phyloP scores from a whole-genome alignment of 169 alveolate genomes.

The Cystoisospora suis region DNA sequence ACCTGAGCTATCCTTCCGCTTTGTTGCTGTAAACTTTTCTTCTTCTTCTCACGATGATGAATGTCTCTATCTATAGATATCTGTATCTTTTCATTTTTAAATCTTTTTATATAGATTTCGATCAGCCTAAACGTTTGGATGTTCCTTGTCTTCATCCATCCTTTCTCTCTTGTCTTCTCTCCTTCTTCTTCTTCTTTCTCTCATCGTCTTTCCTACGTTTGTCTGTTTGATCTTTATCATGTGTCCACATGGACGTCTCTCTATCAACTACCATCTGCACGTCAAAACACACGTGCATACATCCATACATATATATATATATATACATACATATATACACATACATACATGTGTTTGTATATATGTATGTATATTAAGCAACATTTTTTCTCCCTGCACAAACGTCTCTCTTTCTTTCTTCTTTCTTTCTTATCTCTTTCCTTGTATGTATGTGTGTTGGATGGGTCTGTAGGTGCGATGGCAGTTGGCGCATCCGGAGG shows the following conservation, averaged over 20 bases:
- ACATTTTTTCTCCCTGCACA: not conserved
- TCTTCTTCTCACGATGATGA: no score
- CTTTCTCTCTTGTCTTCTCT: not conserved
- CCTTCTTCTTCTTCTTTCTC: not conserved
- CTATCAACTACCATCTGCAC: not conserved
- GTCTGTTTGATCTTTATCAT: not conserved
- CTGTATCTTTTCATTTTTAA: no score
- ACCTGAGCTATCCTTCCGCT: no score
- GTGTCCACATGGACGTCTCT: not conserved
- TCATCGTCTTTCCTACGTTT: not conserved
- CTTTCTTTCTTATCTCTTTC: not conserved
- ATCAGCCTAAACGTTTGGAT: no score
- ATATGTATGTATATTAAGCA: not conserved
- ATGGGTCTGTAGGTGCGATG: conserved; percentile 14
- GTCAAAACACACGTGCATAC: not conserved
- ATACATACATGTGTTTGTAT: not conserved
- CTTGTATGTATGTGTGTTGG: not conserved
- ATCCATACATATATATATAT: not conserved
- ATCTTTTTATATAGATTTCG: no score
- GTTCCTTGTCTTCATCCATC: not conserved
- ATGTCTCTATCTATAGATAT: no score
- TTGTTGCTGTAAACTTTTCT: no score
- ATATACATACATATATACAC: not conserved
- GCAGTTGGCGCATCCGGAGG: conserved; percentile 47
- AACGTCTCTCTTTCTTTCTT: not conserved